Conservation (phyloP, 306 rosid genomes). For the Pterocarpus santalinus region DNA sequence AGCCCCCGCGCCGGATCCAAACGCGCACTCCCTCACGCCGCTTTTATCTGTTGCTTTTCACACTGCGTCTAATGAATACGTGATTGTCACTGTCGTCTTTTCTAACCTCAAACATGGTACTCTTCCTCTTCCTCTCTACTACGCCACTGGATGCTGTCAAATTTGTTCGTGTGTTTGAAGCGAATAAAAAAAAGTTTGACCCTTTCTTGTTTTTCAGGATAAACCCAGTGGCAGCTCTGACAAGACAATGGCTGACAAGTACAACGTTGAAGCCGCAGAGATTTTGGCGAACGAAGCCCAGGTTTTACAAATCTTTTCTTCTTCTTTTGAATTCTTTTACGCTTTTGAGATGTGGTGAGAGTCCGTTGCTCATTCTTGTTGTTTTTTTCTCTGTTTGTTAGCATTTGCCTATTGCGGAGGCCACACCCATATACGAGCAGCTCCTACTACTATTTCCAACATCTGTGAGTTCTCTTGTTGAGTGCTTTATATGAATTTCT, state of each 20-base stretch:
- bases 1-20: neutral
- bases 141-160: neutral
- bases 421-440: conserved; percentile 85
- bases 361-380: neutral
- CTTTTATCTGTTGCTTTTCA: neutral
- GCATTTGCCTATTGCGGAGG: conserved; percentile 90
- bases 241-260: conserved; percentile 58
- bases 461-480: conserved; percentile 72
- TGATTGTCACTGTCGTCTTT: neutral
- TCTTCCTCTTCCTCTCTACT: neutral
- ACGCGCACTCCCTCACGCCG: neutral
- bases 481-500: neutral
- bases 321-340: neutral
- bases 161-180: neutral
- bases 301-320: conserved; percentile 49
- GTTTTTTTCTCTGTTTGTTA: conserved; percentile 44
- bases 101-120: neutral
- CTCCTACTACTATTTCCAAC: conserved; percentile 83
- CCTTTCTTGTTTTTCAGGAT: conserved; percentile 46
- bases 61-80: neutral
- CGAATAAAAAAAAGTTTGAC: neutral
- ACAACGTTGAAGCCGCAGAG: conserved; percentile 80
- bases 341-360: neutral
- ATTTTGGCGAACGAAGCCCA: conserved; percentile 72
- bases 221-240: conserved; percentile 34